Conservation (phyloP, 441 rosid species). For the Euphorbia celastroides region DNA sequence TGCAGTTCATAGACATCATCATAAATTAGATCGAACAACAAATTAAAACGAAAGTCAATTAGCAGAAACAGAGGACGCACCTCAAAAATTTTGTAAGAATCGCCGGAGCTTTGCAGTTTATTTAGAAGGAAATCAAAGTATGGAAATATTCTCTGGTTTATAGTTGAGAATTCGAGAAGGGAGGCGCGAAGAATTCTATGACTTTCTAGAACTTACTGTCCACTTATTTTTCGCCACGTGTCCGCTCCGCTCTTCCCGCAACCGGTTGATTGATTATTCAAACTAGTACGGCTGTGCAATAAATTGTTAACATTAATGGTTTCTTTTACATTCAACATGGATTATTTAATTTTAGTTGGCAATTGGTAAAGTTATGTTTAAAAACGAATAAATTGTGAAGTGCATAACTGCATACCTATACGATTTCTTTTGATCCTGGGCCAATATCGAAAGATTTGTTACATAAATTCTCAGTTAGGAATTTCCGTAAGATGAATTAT, state of each 20-base stretch:
- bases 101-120: not conserved
- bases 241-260: not conserved
- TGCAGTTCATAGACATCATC: not conserved
- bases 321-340: no score
- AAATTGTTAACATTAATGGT: no score
- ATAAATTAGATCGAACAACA: not conserved
- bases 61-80: not conserved
- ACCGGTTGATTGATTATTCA: not conserved
- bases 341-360: no score
- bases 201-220: not conserved
- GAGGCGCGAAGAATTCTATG: not conserved
- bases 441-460: no score
- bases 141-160: not conserved
- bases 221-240: not conserved
- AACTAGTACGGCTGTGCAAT: no score
- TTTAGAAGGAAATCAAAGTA: not conserved
- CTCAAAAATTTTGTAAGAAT: not conserved
- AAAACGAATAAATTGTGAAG: no score
- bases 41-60: not conserved
- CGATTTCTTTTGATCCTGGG: no score
- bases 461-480: no score
- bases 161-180: not conserved
- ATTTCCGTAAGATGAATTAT: no score
- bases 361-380: no score
- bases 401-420: no score